phyloP scores from a whole-genome alignment of 257 asterid species.

The Nicotiana sylvestris region DNA sequence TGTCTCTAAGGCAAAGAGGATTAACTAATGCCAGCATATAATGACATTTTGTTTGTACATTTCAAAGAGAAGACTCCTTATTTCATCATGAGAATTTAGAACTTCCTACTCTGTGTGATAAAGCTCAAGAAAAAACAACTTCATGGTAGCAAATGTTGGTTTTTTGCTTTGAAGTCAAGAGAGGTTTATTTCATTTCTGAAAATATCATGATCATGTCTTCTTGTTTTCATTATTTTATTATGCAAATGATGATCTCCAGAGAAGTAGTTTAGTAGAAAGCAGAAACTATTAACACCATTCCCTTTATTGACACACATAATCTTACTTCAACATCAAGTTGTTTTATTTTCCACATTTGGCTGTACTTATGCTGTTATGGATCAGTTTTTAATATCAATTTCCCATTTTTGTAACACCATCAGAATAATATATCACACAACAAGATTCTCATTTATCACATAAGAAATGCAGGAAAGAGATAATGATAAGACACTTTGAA shows the following conservation, averaged over 20 bases:
- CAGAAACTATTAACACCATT: background rate
- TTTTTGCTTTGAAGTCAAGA: slow-evolving; percentile 15
- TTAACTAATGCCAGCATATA: background rate
- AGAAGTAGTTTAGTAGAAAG: background rate
- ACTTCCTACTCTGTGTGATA: background rate
- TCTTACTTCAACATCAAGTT: background rate
- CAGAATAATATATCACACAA: background rate
- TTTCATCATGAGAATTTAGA: slow-evolving; percentile 11
- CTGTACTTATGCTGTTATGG: no score
- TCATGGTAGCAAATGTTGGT: background rate
- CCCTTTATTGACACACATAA: background rate
- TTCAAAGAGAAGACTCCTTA: background rate
- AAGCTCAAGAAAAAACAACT: background rate
- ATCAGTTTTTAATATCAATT: background rate
- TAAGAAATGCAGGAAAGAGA: background rate
- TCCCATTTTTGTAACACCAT: background rate
- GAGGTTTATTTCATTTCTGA: background rate
- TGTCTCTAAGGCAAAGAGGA: background rate
- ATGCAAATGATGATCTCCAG: background rate
- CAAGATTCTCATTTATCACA: background rate
- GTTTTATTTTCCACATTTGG: background rate
- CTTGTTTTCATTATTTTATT: slow-evolving; percentile 1
- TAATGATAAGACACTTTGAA: background rate
- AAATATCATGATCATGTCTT: slow-evolving; percentile 10
- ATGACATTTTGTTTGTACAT: background rate